These are phyloP conservation scores for Mikania micrantha DNA, from an alignment of 129 eudicot species.

Conservation along the genomic window DNA sequence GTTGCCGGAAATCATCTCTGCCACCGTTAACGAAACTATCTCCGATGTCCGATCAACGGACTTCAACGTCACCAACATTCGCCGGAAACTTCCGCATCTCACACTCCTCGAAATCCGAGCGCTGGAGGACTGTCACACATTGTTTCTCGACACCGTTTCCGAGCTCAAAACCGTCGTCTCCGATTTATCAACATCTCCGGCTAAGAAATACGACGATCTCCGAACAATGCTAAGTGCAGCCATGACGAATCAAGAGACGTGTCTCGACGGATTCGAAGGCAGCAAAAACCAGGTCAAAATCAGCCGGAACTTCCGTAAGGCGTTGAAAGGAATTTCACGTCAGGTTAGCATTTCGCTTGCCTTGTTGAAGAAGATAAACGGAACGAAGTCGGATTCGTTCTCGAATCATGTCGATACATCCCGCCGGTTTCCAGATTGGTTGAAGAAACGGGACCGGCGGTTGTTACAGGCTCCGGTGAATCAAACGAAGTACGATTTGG, in stretches of 20 bases:
- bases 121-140: slow-evolving; percentile 63
- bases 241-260: slow-evolving; percentile 84
- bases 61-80: slow-evolving; percentile 47
- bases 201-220: slow-evolving; percentile 34
- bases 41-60: slow-evolving; percentile 47
- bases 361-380: slow-evolving; percentile 48
- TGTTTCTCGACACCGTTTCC: slow-evolving; percentile 42
- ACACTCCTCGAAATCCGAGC: slow-evolving; percentile 45
- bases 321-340: slow-evolving; percentile 42
- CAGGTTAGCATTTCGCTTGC: slow-evolving; percentile 74
- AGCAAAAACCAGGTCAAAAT: slow-evolving; percentile 44
- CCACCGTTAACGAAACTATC: slow-evolving; percentile 48
- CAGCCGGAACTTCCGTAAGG: slow-evolving; percentile 37
- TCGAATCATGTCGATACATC: slow-evolving; percentile 28
- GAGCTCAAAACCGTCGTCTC: slow-evolving; percentile 42
- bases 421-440: slow-evolving; percentile 58
- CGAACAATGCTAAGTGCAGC: slow-evolving; percentile 69
- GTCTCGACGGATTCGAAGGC: slow-evolving; percentile 73
- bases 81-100: slow-evolving; percentile 31
- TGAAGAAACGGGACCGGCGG: slow-evolving; percentile 42
- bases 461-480: slow-evolving; percentile 42
- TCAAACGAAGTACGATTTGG: slow-evolving; percentile 33
- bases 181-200: slow-evolving; percentile 41
- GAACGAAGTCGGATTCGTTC: slow-evolving; percentile 14
- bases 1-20: slow-evolving; percentile 51